A percentile compares a stretch with the other conserved stretches of the same genome.
Conservation (phyloP, 148 eudicot genomes). For the Beta vulgaris region DNA sequence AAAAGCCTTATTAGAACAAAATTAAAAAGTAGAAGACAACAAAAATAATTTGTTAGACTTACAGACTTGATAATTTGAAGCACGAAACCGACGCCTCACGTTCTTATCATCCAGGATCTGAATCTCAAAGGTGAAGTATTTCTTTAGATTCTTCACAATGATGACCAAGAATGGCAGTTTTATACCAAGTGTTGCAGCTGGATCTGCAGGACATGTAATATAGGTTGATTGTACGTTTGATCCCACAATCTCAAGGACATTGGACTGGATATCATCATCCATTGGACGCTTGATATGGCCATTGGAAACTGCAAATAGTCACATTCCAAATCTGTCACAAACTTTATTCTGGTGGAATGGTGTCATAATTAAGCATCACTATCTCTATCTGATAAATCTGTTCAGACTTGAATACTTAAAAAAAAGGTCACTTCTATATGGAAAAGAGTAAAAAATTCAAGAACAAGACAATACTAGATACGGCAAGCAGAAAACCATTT, state of each 20-base stretch:
- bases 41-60: conserved; percentile 59
- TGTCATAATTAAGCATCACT: not conserved
- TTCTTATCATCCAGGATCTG: conserved; percentile 99
- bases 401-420: not conserved
- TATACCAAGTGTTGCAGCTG: conserved; percentile 96
- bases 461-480: not conserved
- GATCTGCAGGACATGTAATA: conserved; percentile 97
- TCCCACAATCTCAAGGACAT: conserved; percentile 89
- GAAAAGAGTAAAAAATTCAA: not conserved
- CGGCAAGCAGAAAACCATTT: not conserved
- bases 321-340: not conserved
- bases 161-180: conserved; percentile 90
- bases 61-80: conserved; percentile 99
- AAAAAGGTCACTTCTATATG: not conserved
- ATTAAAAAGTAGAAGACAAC: not conserved
- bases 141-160: conserved; percentile 90
- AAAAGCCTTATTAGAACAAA: not conserved
- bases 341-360: not conserved
- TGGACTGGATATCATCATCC: conserved; percentile 97
- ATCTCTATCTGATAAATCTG: not conserved
- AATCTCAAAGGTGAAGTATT: conserved; percentile 95
- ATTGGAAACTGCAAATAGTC: conserved; percentile 62
- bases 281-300: conserved; percentile 87
- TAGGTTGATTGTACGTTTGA: conserved; percentile 88
- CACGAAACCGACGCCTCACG: conserved; percentile 96